Base-by-base conservation (phyloP, 768 basidiomycete genomes). In the Agaricus bisporus region DNA sequence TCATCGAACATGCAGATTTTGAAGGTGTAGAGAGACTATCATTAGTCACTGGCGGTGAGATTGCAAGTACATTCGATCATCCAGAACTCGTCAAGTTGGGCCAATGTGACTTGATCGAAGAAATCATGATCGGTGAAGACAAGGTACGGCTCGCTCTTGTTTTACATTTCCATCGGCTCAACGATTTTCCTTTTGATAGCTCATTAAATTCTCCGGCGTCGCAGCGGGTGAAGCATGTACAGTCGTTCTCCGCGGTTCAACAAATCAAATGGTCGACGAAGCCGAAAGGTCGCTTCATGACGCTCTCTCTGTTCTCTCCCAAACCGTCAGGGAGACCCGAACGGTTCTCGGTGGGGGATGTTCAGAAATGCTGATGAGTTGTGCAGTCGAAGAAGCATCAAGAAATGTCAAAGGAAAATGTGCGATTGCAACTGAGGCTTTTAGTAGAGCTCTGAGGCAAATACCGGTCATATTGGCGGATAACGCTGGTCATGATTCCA, bases 151-250 rank as follows among this genome's bases (percentile, higher is more conserved):
- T 44, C 22, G 20, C 17, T 10, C 14, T 5, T 5, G 2, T 22
- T 8, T 25, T 17, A 11, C 43, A 20, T 12, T 22, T 44, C 20
- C 26, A 26, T 22, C 4, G 18, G 4, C 22, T 22, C 6, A 44
- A 44, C 17, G 18, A 41, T 12, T 5, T n/a, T n/a, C 20, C 41
- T 41, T 8, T 20, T 11, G 5, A 25, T 18, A 98, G 95, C 79
- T 99, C 57, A 97, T 98, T 75, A 99, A 98, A 73, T 99, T 99
- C 78, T 98, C 97, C 8, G 97, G 97, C 41, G 95, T 99, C 39
- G 94, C 95, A 11, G 94, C 95, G 17, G 95, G 95, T 11, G 86
- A 95, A 69, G 97, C 97, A 18, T 98, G 97, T 68, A 99, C 97
- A 0, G 94, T 98, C 49, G 95, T 99, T 26, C 80, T 99, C 7